phyloP scores from a whole-genome alignment of 805 yeast genomes.

The Candida maris region DNA sequence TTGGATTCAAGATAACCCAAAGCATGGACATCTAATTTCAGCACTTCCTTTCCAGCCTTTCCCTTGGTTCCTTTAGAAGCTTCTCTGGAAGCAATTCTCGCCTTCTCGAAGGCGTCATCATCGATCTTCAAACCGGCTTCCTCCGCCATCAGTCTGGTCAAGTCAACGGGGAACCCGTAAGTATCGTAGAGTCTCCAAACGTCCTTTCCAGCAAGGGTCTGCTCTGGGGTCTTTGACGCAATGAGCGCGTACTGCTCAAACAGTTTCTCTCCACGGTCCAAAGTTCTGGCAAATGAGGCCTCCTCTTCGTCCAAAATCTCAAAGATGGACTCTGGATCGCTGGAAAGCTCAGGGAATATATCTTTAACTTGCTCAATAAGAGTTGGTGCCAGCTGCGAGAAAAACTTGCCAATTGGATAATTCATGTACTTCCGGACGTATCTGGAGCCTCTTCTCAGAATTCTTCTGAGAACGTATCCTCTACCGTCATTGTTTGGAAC shows the following conservation, averaged over 20 bases:
- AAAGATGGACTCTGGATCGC: conserved; percentile 67
- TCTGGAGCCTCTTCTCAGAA: conserved; percentile 96
- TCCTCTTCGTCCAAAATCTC: conserved; percentile 97
- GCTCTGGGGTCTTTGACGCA: conserved; percentile 72
- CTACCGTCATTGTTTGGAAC: conserved; percentile 99
- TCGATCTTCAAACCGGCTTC: conserved; percentile 93
- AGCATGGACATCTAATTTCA: conserved; percentile 90
- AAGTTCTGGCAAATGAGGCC: conserved; percentile 87
- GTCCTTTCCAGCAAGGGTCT: conserved; percentile 83
- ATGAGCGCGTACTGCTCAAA: conserved; percentile 88
- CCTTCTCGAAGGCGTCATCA: conserved; percentile 87
- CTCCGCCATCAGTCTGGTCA: conserved; percentile 97
- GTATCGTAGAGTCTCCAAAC: conserved; percentile 99
- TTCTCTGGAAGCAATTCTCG: conserved; percentile 83
- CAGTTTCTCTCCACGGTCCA: conserved; percentile 96
- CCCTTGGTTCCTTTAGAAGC: conserved; percentile 86
- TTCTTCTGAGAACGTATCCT: conserved; percentile 96
- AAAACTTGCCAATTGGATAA: conserved; percentile 92
- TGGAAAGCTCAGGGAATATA: conserved; percentile 86
- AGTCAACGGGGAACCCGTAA: conserved; percentile 98
- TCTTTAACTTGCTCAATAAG: conserved; percentile 82
- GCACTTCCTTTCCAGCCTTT: conserved; percentile 50
- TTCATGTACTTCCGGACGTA: conserved; percentile 94
- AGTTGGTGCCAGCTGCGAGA: conserved; percentile 88
- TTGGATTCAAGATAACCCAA: conserved; percentile 65